phyloP scores from a whole-genome alignment of 2,329 filamentous ascomycete species.

The Penicillium sp. region DNA sequence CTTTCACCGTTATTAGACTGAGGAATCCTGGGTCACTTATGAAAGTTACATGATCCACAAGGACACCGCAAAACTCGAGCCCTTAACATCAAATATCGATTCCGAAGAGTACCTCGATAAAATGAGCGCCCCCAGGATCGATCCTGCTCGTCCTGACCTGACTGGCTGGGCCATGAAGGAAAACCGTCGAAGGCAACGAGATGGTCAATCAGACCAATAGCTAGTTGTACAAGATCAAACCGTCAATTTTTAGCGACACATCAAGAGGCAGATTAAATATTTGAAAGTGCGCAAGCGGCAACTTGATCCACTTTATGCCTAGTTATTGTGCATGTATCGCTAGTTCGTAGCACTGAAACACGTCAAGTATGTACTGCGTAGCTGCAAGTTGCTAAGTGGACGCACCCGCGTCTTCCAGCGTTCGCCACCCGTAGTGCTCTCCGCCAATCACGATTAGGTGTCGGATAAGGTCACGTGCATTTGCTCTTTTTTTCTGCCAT shows the following conservation, averaged over 20 bases:
- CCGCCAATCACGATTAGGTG: conserved; percentile 10
- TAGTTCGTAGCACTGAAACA: not conserved
- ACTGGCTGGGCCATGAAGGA: conserved; percentile 46
- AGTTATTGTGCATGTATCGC: not conserved
- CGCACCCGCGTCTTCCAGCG: not conserved
- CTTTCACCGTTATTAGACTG: conserved; percentile 41
- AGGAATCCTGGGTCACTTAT: conserved; percentile 72
- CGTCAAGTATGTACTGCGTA: no score
- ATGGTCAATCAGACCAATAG: conserved; percentile 19
- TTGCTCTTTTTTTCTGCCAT: conserved; percentile 21
- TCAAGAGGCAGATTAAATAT: not conserved
- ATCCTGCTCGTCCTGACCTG: conserved; percentile 43
- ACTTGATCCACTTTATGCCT: not conserved
- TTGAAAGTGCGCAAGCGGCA: not conserved
- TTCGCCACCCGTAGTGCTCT: conserved; percentile 4
- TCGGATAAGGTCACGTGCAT: conserved; percentile 2
- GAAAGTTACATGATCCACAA: conserved; percentile 64
- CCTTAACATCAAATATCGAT: conserved; percentile 54
- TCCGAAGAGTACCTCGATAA: conserved; percentile 60
- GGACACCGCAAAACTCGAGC: conserved; percentile 43
- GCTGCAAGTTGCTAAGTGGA: no score
- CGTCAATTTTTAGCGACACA: not conserved
- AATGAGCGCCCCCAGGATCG: conserved; percentile 55
- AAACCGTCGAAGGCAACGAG: conserved; percentile 37
- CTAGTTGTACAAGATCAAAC: conserved; percentile 4